Evolutionary conservation across 495 filamentous ascomycete genomes (phyloP).

Genomic region (Ascodesmis nigricans): DNA sequence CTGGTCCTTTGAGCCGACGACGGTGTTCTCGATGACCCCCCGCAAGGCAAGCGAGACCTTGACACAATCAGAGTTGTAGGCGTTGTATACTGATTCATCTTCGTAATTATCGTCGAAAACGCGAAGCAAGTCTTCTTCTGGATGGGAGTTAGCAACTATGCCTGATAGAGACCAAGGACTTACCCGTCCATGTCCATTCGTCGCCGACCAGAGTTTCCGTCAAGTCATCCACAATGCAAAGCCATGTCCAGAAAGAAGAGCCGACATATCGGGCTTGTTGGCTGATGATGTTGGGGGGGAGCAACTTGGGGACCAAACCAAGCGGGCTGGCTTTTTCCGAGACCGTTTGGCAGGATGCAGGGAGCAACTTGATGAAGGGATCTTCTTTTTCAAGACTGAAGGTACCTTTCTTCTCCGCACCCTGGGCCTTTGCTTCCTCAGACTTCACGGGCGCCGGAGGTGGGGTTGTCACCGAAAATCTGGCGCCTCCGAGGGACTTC

Average conservation of each 20-base stretch:
- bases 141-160: background rate
- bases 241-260: constrained; percentile 21
- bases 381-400: constrained; percentile 9
- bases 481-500: background rate
- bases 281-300: constrained; percentile 14
- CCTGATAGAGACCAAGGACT: background rate
- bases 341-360: constrained; percentile 13
- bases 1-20: constrained; percentile 2
- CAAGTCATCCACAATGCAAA: constrained; percentile 20
- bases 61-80: constrained; percentile 8
- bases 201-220: constrained; percentile 16
- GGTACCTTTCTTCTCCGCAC: too few relatives aligned
- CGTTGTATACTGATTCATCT: constrained; percentile 6
- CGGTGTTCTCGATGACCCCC: constrained; percentile 14
- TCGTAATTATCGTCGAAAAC: constrained; percentile 7
- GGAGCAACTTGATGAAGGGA: constrained; percentile 13
- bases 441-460: background rate
- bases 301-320: constrained; percentile 16
- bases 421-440: constrained; percentile 10
- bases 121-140: constrained; percentile 13
- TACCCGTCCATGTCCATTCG: constrained; percentile 15
- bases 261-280: constrained; percentile 17
- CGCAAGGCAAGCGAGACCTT: constrained; percentile 14
- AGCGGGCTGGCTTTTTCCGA: constrained; percentile 18
- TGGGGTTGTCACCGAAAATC: background rate